Conservation (phyloP, 768 basidiomycete genomes). For the Guyanaporus albipodus region DNA sequence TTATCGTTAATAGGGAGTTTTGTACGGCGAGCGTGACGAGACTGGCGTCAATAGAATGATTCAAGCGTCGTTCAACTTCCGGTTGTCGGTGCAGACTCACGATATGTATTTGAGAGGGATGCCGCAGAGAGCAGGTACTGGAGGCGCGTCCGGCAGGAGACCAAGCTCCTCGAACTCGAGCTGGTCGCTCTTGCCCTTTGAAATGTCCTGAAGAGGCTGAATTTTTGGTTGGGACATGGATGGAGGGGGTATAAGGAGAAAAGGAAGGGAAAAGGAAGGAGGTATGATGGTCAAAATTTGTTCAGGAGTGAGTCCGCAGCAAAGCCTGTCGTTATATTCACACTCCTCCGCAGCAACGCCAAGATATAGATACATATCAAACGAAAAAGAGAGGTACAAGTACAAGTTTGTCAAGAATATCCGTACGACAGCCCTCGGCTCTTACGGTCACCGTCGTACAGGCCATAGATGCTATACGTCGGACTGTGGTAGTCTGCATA, state of each 20-base stretch:
- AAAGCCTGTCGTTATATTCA: background rate
- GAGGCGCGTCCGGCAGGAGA: constrained; percentile 34
- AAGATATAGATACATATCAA: constrained; percentile 19
- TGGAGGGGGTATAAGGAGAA: constrained; percentile 25
- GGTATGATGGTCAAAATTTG: no score
- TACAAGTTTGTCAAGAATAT: constrained; percentile 19
- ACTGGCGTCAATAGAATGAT: constrained; percentile 33
- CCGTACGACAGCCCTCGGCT: constrained; percentile 34
- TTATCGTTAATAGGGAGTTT: constrained; percentile 85
- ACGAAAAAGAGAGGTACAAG: background rate
- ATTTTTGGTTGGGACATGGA: constrained; percentile 22
- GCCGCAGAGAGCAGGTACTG: constrained; percentile 58
- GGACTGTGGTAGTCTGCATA: constrained; percentile 71
- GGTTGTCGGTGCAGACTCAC: constrained; percentile 34
- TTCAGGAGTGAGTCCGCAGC: constrained; percentile 7
- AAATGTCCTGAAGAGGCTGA: constrained; percentile 14
- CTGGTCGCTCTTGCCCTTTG: constrained; percentile 35
- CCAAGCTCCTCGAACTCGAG: constrained; percentile 45
- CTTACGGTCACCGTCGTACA: constrained; percentile 64
- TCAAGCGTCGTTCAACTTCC: no score
- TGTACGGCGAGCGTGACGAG: constrained; percentile 86
- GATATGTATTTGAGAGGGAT: constrained; percentile 78
- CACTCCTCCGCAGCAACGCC: constrained; percentile 23
- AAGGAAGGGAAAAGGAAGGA: constrained; percentile 9
- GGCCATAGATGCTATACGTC: constrained; percentile 77